Conservation (phyloP, 106 monocot genomes). For the Phalaenopsis aphrodite region DNA sequence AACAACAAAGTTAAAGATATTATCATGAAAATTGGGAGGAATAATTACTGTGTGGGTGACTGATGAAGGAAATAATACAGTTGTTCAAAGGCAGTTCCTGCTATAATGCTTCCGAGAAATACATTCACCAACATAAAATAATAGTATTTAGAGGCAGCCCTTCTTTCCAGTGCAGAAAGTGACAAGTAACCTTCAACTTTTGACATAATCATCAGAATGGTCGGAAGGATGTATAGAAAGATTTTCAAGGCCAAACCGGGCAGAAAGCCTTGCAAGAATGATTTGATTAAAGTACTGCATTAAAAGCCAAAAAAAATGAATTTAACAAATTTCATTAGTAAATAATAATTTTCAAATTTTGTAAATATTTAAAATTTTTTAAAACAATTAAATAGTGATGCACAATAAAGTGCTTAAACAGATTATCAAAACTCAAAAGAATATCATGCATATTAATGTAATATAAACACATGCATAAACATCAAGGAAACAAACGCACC, state of each 20-base stretch:
- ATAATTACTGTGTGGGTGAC: slow-evolving; percentile 72
- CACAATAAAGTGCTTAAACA: background rate
- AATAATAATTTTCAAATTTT: background rate
- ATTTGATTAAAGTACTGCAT: slow-evolving; percentile 77
- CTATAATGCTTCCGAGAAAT: slow-evolving; percentile 84
- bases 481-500: background rate
- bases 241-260: slow-evolving; percentile 84
- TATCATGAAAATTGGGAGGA: slow-evolving; percentile 7
- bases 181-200: slow-evolving; percentile 91
- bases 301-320: background rate
- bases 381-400: background rate
- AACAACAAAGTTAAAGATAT: background rate
- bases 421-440: background rate
- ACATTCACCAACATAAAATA: slow-evolving; percentile 96
- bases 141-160: slow-evolving; percentile 75
- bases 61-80: slow-evolving; percentile 75
- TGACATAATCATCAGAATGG: slow-evolving; percentile 80
- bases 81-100: slow-evolving; percentile 95
- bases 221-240: slow-evolving; percentile 74
- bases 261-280: slow-evolving; percentile 93
- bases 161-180: slow-evolving; percentile 78
- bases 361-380: background rate
- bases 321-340: background rate
- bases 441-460: background rate
- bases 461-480: background rate